Evolutionary conservation across 805 yeast species (phyloP).

Genomic region (Candida gorgasii): DNA sequence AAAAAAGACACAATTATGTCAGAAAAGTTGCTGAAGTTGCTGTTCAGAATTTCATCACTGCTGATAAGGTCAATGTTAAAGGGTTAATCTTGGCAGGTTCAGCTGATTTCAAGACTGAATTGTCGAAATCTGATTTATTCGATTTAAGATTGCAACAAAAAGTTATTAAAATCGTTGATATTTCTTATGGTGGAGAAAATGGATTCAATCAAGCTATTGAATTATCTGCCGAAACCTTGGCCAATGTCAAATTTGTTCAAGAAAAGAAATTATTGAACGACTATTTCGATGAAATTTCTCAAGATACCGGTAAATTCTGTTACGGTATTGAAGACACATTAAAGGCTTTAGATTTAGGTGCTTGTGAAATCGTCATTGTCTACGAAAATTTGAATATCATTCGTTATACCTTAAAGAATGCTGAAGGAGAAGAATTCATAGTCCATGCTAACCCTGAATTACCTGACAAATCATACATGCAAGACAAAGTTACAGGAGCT

Average conservation of each 20-base stretch:
- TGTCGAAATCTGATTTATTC: conserved; percentile 88
- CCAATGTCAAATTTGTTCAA: conserved; percentile 96
- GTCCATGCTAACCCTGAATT: conserved; percentile 72
- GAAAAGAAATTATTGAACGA: conserved; percentile 92
- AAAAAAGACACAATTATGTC: conserved; percentile 97
- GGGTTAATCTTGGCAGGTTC: conserved; percentile 98
- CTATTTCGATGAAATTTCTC: conserved; percentile 96
- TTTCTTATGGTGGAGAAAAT: conserved; percentile 98
- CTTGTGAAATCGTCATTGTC: conserved; percentile 90
- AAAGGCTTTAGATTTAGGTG: conserved; percentile 95
- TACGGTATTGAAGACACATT: conserved; percentile 96
- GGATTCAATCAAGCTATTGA: conserved; percentile 99
- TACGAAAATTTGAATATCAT: conserved; percentile 86
- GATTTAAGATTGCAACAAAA: conserved; percentile 86
- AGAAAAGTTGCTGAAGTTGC: conserved; percentile 98
- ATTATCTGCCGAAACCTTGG: conserved; percentile 92
- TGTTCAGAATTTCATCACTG: conserved; percentile 93
- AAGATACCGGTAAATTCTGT: conserved; percentile 96
- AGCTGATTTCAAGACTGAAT: conserved; percentile 97
- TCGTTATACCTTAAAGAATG: conserved; percentile 81
- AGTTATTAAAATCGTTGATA: conserved; percentile 90
- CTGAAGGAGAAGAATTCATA: conserved; percentile 75
- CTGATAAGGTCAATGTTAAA: conserved; percentile 89
- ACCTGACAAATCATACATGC: conserved; percentile 70
- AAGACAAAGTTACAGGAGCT: conserved; percentile 82